phyloP scores from a whole-genome alignment of 2,329 filamentous ascomycete species.

The Aspergillus pseudonomiae region DNA sequence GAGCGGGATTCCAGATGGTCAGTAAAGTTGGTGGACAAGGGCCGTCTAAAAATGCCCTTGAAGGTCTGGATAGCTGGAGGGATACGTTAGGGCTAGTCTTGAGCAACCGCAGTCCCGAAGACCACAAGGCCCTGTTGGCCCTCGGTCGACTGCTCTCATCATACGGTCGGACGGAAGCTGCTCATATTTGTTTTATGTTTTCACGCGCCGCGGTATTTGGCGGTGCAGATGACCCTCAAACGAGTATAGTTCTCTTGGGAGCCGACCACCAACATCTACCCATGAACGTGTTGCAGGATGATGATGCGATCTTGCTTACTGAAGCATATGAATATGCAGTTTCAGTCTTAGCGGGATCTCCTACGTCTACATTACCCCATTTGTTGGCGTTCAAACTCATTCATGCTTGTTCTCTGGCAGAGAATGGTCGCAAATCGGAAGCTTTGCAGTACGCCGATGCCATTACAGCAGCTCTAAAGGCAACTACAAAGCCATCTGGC shows the following conservation, averaged over 20 bases:
- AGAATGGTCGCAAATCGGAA: constrained; percentile 78
- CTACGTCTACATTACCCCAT: constrained; percentile 70
- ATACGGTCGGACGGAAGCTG: constrained; percentile 87
- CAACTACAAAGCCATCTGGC: constrained; percentile 79
- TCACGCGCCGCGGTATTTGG: constrained; percentile 74
- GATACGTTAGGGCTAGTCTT: constrained; percentile 85
- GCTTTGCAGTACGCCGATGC: constrained; percentile 90
- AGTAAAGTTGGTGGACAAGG: constrained; percentile 67
- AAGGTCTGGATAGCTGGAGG: constrained; percentile 89
- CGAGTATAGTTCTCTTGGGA: constrained; percentile 81
- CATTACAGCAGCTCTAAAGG: constrained; percentile 73
- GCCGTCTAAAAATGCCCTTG: constrained; percentile 71
- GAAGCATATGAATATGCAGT: constrained; percentile 93
- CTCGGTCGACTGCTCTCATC: constrained; percentile 80
- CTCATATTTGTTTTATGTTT: constrained; percentile 92
- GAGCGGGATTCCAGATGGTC: constrained; percentile 88
- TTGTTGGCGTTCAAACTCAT: constrained; percentile 89
- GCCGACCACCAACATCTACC: constrained; percentile 75
- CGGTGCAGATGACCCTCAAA: constrained; percentile 77
- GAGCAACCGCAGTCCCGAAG: constrained; percentile 82
- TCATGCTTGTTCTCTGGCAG: constrained; percentile 80
- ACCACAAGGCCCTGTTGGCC: constrained; percentile 74
- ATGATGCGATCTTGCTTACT: constrained; percentile 87
- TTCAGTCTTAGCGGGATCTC: constrained; percentile 66
- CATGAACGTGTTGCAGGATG: constrained; percentile 74